These are phyloP conservation scores for Chlorella sp. DNA, from an alignment of 139 green algal species.

Conservation along the genomic window DNA sequence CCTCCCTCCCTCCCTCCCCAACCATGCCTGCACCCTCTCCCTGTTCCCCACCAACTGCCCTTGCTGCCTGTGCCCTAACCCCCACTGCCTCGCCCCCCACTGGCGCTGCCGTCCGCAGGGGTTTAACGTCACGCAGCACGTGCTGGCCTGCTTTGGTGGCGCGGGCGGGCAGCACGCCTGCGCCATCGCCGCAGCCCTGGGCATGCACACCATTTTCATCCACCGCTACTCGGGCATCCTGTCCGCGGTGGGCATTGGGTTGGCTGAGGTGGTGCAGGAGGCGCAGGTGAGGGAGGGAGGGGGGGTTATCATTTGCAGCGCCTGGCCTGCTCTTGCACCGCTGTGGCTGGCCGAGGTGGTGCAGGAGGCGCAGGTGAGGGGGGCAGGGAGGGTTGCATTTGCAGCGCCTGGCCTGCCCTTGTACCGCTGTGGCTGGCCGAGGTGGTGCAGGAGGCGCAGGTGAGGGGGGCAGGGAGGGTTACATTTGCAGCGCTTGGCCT, in stretches of 20 bases:
- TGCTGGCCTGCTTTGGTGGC: constrained; percentile 96
- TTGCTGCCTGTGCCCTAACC: too few relatives aligned
- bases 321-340: too few relatives aligned
- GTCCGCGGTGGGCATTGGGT: constrained; percentile 93
- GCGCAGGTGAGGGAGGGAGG: constrained; percentile 62
- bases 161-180: constrained; percentile 97
- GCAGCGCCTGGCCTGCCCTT: too few relatives aligned
- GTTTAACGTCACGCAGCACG: constrained; percentile 88
- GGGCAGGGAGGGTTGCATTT: too few relatives aligned
- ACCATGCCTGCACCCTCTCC: constrained; percentile 50
- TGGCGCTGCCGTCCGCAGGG: constrained; percentile 61
- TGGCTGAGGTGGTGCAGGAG: constrained; percentile 94
- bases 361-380: not conserved
- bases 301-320: too few relatives aligned
- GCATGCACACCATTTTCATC: constrained; percentile 95
- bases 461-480: not conserved
- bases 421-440: too few relatives aligned
- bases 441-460: too few relatives aligned
- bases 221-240: constrained; percentile 92
- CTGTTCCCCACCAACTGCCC: too few relatives aligned
- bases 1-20: too few relatives aligned
- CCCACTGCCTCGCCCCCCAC: too few relatives aligned
- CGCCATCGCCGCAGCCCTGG: constrained; percentile 88
- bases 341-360: too few relatives aligned
- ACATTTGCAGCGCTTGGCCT: too few relatives aligned